phyloP scores from a whole-genome alignment of 352 stramenopile genomes.

The Pythium graminicola region DNA sequence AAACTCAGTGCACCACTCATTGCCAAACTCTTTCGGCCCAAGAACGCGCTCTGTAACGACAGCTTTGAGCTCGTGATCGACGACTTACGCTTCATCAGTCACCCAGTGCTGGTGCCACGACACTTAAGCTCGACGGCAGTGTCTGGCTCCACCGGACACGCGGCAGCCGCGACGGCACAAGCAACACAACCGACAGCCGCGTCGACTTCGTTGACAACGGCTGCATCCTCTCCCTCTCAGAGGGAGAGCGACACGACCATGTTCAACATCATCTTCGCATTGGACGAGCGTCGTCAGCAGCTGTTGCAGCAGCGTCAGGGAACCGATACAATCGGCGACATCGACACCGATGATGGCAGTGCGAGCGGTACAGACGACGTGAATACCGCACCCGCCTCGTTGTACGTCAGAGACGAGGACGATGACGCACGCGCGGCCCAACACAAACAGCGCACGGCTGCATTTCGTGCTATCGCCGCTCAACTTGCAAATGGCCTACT shows the following conservation, averaged over 20 bases:
- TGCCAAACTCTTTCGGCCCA: slow-evolving; percentile 83
- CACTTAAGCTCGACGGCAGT: slow-evolving; percentile 11
- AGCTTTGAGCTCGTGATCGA: slow-evolving; percentile 87
- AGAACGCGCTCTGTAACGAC: slow-evolving; percentile 82
- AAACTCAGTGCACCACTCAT: slow-evolving; percentile 64
- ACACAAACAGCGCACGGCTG: slow-evolving; percentile 35
- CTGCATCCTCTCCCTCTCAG: no score
- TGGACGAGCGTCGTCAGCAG: slow-evolving; percentile 43
- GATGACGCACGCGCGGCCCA: slow-evolving; percentile 16
- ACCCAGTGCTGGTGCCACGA: slow-evolving; percentile 69
- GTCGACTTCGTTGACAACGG: no score
- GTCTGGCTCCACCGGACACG: background rate
- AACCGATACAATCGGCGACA: background rate
- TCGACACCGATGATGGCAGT: slow-evolving; percentile 17
- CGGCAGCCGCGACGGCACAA: background rate
- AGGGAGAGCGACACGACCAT: slow-evolving; percentile 68
- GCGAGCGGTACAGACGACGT: background rate
- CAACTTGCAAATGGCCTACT: slow-evolving; percentile 76
- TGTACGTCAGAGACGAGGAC: background rate
- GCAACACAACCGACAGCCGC: background rate
- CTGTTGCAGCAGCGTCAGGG: slow-evolving; percentile 20
- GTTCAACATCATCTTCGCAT: slow-evolving; percentile 86
- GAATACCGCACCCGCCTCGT: background rate
- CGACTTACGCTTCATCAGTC: slow-evolving; percentile 79
- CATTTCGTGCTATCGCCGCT: slow-evolving; percentile 57